phyloP scores from a whole-genome alignment of 2,329 filamentous ascomycete species.

The Diaporthe humulicola region DNA sequence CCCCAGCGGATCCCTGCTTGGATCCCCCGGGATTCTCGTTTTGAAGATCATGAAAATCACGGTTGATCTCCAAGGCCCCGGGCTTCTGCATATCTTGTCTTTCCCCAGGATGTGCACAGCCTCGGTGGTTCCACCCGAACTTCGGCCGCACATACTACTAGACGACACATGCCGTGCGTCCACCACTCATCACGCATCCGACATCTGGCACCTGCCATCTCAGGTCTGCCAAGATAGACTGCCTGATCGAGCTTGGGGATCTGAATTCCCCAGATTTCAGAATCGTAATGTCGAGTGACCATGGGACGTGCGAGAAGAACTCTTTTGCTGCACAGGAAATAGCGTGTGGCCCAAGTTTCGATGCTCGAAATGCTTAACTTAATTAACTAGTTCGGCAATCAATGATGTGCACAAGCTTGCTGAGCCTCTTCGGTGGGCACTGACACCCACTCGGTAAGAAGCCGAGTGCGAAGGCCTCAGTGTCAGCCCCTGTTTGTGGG shows the following conservation, averaged over 20 bases:
- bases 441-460: not conserved
- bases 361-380: not conserved
- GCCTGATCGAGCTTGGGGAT: not conserved
- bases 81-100: not conserved
- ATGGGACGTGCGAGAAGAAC: not conserved
- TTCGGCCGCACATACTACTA: not conserved
- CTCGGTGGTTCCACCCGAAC: conserved; percentile 7
- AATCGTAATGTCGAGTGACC: not conserved
- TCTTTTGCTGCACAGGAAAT: not conserved
- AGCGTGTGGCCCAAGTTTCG: not conserved
- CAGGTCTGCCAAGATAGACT: conserved; percentile 6
- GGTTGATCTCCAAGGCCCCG: not conserved
- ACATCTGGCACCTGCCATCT: conserved; percentile 22
- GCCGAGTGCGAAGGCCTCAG: not conserved
- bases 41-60: conserved; percentile 30
- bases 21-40: conserved; percentile 15
- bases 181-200: not conserved
- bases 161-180: conserved; percentile 14
- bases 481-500: conserved; percentile 23
- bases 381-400: not conserved
- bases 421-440: not conserved
- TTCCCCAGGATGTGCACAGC: not conserved
- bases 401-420: conserved; percentile 29
- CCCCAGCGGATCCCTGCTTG: not conserved
- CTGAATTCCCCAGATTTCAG: not conserved